phyloP scores from a whole-genome alignment of 352 stramenopile species.

The Pythium periplocum region DNA sequence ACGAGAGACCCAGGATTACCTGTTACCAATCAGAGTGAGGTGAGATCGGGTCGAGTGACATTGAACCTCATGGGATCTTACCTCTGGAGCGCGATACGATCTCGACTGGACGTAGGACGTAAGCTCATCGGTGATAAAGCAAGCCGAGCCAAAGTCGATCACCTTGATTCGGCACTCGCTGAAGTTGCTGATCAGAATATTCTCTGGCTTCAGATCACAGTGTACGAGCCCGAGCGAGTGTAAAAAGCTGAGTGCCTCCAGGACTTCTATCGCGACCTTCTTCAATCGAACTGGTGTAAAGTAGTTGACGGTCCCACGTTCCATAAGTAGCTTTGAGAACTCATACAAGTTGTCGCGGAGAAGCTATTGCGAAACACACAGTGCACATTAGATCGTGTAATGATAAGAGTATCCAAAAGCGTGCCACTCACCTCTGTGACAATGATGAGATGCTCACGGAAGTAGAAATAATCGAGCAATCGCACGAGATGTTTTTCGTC shows the following conservation, averaged over 20 bases:
- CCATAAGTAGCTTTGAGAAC: constrained; percentile 87
- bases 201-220: constrained; percentile 99
- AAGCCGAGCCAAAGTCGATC: constrained; percentile 98
- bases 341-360: constrained; percentile 97
- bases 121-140: constrained; percentile 91
- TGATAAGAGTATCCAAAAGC: too few species aligned
- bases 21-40: constrained; percentile 2
- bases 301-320: constrained; percentile 86
- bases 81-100: constrained; percentile 96
- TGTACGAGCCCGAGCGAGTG: constrained; percentile 93
- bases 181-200: constrained; percentile 91
- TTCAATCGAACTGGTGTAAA: constrained; percentile 93
- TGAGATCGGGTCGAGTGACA: too few species aligned
- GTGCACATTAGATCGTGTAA: too few species aligned
- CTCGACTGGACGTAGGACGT: constrained; percentile 97
- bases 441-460: constrained; percentile 94
- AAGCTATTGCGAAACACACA: constrained; percentile 35
- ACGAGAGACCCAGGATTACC: constrained; percentile 95
- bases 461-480: constrained; percentile 95
- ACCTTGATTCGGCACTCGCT: constrained; percentile 92
- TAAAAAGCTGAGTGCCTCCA: constrained; percentile 86
- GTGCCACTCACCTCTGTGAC: constrained; percentile 90
- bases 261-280: constrained; percentile 94
- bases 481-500: constrained; percentile 92
- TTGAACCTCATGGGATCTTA: constrained; percentile 21